These are phyloP conservation scores for Quercus cerris DNA, from an alignment of 306 rosid species.

Conservation along the genomic window DNA sequence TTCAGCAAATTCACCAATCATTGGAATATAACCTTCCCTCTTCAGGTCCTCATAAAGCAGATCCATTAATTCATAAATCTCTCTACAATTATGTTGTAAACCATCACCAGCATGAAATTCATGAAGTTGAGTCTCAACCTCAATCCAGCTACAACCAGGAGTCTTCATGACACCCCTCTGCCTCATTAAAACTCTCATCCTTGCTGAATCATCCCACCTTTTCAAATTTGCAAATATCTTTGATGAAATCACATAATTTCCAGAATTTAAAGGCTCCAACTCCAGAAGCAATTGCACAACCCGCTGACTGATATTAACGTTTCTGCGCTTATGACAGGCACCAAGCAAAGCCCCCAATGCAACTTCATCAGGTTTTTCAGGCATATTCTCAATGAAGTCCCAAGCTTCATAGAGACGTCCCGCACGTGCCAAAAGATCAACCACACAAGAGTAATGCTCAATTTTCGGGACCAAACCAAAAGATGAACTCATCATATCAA, in stretches of 20 bases:
- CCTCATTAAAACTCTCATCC: conserved; percentile 83
- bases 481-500: conserved; percentile 62
- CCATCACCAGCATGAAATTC: conserved; percentile 85
- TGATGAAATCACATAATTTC: conserved; percentile 81
- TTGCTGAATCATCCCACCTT: conserved; percentile 87
- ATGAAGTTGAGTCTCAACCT: conserved; percentile 53
- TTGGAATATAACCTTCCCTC: conserved; percentile 78
- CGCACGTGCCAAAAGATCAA: conserved; percentile 85
- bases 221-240: conserved; percentile 64
- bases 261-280: conserved; percentile 87
- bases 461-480: conserved; percentile 74
- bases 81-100: conserved; percentile 30
- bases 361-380: conserved; percentile 82
- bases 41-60: conserved; percentile 62
- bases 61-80: conserved; percentile 35
- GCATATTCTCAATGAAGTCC: conserved; percentile 79
- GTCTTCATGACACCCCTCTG: conserved; percentile 77
- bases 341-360: conserved; percentile 80
- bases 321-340: conserved; percentile 71
- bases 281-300: conserved; percentile 65
- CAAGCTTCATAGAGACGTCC: conserved; percentile 81
- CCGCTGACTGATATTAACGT: conserved; percentile 61
- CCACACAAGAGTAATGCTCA: conserved; percentile 97
- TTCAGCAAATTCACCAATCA: conserved; percentile 31
- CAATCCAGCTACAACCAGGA: conserved; percentile 99